Evolutionary conservation across 768 basidiomycete species (phyloP), one percentile per base, ranked within the genome.

Genomic region (Tricholoma hemisulphureum): DNA sequence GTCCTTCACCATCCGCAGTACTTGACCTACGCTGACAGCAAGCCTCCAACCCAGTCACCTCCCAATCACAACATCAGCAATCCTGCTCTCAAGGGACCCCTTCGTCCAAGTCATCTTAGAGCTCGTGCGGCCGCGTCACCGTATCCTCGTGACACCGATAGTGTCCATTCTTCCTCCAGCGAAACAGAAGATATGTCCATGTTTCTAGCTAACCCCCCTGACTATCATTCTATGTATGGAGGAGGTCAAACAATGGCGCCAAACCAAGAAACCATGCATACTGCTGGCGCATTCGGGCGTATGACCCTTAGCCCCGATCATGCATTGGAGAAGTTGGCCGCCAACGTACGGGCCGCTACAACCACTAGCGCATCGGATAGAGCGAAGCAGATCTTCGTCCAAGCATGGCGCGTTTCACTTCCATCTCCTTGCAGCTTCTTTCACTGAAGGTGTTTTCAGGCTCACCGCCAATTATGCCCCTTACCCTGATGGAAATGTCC

Each of bases 341-440:
- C 86, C 41, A 93, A 91, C 64, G 91, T 93, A 32, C 85, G 92
- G 51, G 88, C 88, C 43, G 93, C 93, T 11, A 94, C 92, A 2
- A 95, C 92, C 7, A 93, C 92, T 35, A 93, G 89, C 67, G 92
- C 93, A 51, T 93, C 92, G 10, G 93, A 95, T 71, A 77, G 93
- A 66, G 92, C 93, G 53, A 93, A 93, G 67, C 91, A 93, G 73
- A 93, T 93, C 65, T 95, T 95, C 66, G 92, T 94, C 18, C 93
- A 94, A 72, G 91, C 91, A 56, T 95, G 93, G 93, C 93, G 63
- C 63, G 87, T 29, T 28, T 18, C 80, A 39, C 56, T 60, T 64
- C 39, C 29, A 55, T 43, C 58, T 62, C 39, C 62, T 51, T 43
- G n/a, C 18, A 34, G 28, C 43, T 20, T 58, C 51, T 58, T 43